Percentiles rank a stretch among this genome's conserved stretches.
Conservation (phyloP, 305 asterid genomes). For the Rubia balearica region DNA sequence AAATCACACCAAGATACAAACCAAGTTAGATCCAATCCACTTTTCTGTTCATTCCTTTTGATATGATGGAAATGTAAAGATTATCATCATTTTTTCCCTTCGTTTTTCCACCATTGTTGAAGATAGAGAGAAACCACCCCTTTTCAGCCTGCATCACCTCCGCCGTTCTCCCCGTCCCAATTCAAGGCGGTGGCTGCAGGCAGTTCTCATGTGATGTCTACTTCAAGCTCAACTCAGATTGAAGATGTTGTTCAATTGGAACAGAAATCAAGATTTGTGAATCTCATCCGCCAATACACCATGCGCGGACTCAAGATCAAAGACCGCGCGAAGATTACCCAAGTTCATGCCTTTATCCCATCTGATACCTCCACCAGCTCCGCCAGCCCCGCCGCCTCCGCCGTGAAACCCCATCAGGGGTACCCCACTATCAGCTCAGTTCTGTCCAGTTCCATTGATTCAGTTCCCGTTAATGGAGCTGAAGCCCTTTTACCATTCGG, state of each 20-base stretch:
- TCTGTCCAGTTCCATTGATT: conserved; percentile 24
- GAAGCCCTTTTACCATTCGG: conserved; percentile 42
- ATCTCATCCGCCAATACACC: conserved; percentile 39
- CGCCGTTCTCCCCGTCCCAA: neutral
- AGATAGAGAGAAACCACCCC: neutral
- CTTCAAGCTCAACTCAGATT: conserved; percentile 25
- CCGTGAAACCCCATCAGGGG: conserved; percentile 16
- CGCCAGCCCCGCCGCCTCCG: conserved; percentile 16
- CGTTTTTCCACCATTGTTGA: conserved; percentile 6
- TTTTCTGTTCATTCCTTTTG: neutral
- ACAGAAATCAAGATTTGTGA: conserved; percentile 39
- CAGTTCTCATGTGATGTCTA: conserved; percentile 39
- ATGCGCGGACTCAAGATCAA: conserved; percentile 42
- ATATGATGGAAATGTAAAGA: neutral
- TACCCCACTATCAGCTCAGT: conserved; percentile 41
- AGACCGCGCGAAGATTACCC: conserved; percentile 47
- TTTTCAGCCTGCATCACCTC: conserved; percentile 22
- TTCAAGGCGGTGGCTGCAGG: neutral
- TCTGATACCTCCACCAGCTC: conserved; percentile 20
- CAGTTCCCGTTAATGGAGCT: conserved; percentile 19
- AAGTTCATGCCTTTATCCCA: conserved; percentile 47
- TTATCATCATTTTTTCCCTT: conserved; percentile 3
- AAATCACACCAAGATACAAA: neutral
- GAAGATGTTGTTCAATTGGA: conserved; percentile 28
- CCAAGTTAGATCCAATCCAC: neutral